phyloP scores from a whole-genome alignment of 2,329 filamentous ascomycete genomes.

The Fusarium buxicola region DNA sequence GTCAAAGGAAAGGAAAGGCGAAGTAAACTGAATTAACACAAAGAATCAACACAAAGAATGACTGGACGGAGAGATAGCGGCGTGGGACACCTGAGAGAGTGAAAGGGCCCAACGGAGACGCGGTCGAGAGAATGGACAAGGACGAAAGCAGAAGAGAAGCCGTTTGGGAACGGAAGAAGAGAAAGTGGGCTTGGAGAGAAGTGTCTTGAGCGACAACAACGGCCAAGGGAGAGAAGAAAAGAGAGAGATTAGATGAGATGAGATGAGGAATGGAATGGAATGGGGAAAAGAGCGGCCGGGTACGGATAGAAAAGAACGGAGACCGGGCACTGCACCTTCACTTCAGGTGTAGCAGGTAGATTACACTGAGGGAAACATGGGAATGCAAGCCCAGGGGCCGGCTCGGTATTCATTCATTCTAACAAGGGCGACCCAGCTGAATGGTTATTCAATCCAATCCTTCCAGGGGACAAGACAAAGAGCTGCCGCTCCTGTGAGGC shows the following conservation, averaged over 20 bases:
- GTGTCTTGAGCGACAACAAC: conserved; percentile 23
- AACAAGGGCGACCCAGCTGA: conserved; percentile 36
- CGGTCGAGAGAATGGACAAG: conserved; percentile 26
- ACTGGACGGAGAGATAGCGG: conserved; percentile 4
- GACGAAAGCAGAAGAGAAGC: conserved; percentile 32
- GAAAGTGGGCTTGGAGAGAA: conserved; percentile 21
- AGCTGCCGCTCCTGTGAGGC: no score
- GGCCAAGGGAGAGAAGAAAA: conserved; percentile 23
- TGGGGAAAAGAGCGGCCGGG: conserved; percentile 1
- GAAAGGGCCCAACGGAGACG: conserved; percentile 30
- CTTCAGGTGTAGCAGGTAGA: conserved; percentile 21
- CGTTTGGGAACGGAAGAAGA: conserved; percentile 27
- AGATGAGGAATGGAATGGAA: conserved; percentile 29
- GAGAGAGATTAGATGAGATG: conserved; percentile 32
- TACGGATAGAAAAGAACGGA: conserved; percentile 32
- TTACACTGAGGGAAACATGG: conserved; percentile 31
- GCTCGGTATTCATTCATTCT: neutral
- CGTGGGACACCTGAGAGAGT: conserved; percentile 37
- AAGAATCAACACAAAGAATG: conserved; percentile 26
- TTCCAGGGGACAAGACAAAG: conserved; percentile 5
- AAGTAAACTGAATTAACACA: conserved; percentile 19
- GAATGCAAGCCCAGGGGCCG: conserved; percentile 26
- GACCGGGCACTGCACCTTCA: no score
- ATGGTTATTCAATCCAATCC: conserved; percentile 26
- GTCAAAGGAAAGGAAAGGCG: conserved; percentile 13